Evolutionary conservation across 106 monocot species (phyloP).

Genomic region (Phalaenopsis equestris): DNA sequence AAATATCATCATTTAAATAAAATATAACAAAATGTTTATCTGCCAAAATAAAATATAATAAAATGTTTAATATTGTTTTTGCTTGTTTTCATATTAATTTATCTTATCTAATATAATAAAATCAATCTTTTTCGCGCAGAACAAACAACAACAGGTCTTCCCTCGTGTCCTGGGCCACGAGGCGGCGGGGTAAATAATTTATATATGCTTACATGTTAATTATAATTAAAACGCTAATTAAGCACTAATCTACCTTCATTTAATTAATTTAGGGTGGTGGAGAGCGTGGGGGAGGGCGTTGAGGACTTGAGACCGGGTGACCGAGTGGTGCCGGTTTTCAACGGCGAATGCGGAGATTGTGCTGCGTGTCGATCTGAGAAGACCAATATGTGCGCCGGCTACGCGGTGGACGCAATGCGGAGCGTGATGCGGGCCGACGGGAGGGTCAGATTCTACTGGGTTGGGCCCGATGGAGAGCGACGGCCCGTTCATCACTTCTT

Average conservation of each 20-base stretch:
- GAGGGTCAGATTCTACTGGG: conserved; percentile 35
- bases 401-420: conserved; percentile 39
- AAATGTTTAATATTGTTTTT: no score
- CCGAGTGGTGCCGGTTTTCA: conserved; percentile 70
- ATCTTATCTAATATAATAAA: background rate
- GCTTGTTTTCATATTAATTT: background rate
- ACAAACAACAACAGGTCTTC: conserved; percentile 39
- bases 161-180: conserved; percentile 79
- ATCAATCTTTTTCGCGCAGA: conserved; percentile 11
- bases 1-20: no score
- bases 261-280: conserved; percentile 40
- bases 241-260: background rate
- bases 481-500: conserved; percentile 75
- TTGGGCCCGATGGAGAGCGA: conserved; percentile 5
- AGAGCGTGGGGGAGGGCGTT: conserved; percentile 80
- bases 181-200: conserved; percentile 48
- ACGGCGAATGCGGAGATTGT: conserved; percentile 65
- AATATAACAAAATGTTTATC: no score
- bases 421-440: conserved; percentile 48
- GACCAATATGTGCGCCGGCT: conserved; percentile 47
- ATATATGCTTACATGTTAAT: background rate
- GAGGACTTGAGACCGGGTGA: conserved; percentile 53
- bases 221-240: background rate
- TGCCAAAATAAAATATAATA: no score
- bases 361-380: conserved; percentile 28